These are phyloP conservation scores for Arachnomyces sp. DNA, from an alignment of 2,329 filamentous ascomycete genomes.

Conservation along the genomic window DNA sequence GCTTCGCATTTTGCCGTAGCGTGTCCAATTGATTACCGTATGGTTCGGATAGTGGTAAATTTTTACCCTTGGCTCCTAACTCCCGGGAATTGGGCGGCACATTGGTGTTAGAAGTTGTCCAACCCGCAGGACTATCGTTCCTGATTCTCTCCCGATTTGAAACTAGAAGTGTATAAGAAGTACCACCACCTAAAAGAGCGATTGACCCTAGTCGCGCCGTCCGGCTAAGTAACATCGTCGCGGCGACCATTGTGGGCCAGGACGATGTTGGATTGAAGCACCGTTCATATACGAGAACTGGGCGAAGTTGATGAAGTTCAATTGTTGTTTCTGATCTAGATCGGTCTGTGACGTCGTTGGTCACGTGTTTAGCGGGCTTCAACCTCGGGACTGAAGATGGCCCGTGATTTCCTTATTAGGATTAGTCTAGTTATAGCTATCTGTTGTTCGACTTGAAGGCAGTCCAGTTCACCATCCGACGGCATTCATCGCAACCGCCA, in stretches of 20 bases:
- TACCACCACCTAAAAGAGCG: slow-evolving; percentile 20
- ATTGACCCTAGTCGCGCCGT: slow-evolving; percentile 28
- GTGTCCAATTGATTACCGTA: no score
- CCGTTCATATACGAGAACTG: slow-evolving; percentile 26
- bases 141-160: no score
- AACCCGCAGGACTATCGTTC: no score
- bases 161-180: not conserved
- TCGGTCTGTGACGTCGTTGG: no score
- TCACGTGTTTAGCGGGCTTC: not conserved
- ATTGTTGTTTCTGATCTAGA: not conserved
- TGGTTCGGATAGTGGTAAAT: no score
- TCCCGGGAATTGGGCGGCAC: no score
- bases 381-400: not conserved
- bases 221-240: slow-evolving; percentile 28
- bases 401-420: slow-evolving; percentile 1
- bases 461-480: no score
- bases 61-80: no score
- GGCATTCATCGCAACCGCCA: no score
- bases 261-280: slow-evolving; percentile 10
- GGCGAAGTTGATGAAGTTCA: not conserved
- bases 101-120: no score
- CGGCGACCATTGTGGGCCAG: slow-evolving; percentile 27
- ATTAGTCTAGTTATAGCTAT: not conserved
- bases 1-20: not conserved
- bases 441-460: no score